Base-by-base conservation (phyloP, 345 rosid genomes). In the Salix exigua region DNA sequence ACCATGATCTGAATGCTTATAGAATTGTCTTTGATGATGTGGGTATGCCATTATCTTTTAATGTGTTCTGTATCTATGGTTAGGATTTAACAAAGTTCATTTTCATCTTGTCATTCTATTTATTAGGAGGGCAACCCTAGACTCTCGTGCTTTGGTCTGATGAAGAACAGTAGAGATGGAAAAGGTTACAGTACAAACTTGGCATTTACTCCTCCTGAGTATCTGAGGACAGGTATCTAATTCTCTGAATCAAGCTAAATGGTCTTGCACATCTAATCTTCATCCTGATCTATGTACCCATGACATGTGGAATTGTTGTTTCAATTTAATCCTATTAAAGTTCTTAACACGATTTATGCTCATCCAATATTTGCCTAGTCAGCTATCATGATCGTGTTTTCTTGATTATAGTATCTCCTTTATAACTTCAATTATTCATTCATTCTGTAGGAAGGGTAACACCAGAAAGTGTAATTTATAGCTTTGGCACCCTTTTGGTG, bases 161-260 rank as follows among this genome's bases (percentile, higher is more conserved):
- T 93, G 99, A 95, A 95, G 88, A 95, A 95, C 78, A 95, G 98
- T 66, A 87, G 97, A 72, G 97, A 93, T 51, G 98, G 99, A 62
- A 95, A 88, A 89, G 93, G 97, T 80, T 85, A 92, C 75, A 91
- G 93, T 73, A 91, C 95, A 46, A 90, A 94, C 85, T 84, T 92
- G 87, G 97, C 97, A 60, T 94, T 94, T 82, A 86, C 96, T 81
- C 97, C 98, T 71, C 98, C 98, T 0, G 97, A 94, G 89, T 92
- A 88, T 83, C 81, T 92, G 80, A 89, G 89, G 78, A 92, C 95
- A 73, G 97, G 98, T 92, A 75, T 42, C 31, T 70, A 60, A 58
- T 30, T 35, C 70, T 50, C 4, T 25, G 35, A 55, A 68, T 37
- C 65, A 19, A 72, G 28, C 21, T 25, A 12, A 31, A 35, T 18